Base-by-base conservation (phyloP, 805 yeast genomes). In the Candida insectalens region DNA sequence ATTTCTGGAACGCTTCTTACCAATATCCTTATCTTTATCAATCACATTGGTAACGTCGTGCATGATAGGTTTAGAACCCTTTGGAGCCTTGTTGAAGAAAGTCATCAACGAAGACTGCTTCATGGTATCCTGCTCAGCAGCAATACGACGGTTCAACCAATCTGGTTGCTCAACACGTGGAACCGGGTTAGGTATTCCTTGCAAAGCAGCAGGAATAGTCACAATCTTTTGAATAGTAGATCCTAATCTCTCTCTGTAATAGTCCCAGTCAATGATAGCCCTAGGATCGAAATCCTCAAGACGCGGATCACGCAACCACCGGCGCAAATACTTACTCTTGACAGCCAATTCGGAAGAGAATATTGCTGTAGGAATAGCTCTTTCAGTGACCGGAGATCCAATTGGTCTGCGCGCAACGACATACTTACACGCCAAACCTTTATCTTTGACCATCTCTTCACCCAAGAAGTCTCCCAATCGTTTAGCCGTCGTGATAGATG, bases 161-260 rank as follows among this genome's bases (percentile, higher is more conserved):
- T 80, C 92, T 0, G 99, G 99, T 49, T 89, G 96, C 4, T 73
- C 72, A 5, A 94, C 89, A 45, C 96, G 66, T 4, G 96, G 96
- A 29, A 94, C 96, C 0, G 99, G 99, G 49, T 92, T 94, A 10
- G 65, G 59, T 13, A 89, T 73, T 34, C 75, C 74, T 60, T 92
- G 98, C 35, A 89, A 63, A 5, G 96, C 97, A 4, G 99, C 99
- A 2, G 99, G 99, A 44, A 92, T 89, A 0, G 96, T 82, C 45
- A 92, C 83, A 47, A 92, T 85, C 58, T 94, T 92, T 54, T 88
- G 96, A 28, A 94, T 77, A 5, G 88, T 95, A 2, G 95, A 85
- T 0, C 89, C 94, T 23, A 92, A 67, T 48, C 99, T 74, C 47
- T 85, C 96, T 41, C 78, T 69, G 52, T 92, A 92, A 52, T 92